Evolutionary conservation across 1,139 yeast genomes (phyloP).

Genomic region (Candida mesenterica): DNA sequence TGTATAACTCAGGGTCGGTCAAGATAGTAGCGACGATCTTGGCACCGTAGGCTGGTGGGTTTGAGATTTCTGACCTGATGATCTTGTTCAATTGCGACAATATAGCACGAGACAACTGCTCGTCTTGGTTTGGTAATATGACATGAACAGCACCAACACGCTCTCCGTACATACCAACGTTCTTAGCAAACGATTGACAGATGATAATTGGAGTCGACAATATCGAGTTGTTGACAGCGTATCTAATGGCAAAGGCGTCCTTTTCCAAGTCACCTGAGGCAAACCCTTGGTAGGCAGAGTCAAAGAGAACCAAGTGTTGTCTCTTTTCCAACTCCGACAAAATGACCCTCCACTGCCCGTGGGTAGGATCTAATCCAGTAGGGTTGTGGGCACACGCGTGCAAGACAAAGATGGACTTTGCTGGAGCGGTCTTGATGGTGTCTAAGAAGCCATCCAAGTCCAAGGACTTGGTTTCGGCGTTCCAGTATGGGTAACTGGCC

Average conservation of each 20-base stretch:
- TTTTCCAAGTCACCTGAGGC: slow-evolving; percentile 83
- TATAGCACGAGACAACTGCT: slow-evolving; percentile 47
- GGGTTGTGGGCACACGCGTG: slow-evolving; percentile 55
- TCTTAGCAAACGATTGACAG: slow-evolving; percentile 97
- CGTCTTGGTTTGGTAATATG: slow-evolving; percentile 47
- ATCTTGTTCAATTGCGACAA: slow-evolving; percentile 75
- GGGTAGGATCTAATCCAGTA: slow-evolving; percentile 50
- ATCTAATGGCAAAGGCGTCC: slow-evolving; percentile 86
- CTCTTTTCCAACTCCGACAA: slow-evolving; percentile 47
- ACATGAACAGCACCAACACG: slow-evolving; percentile 92
- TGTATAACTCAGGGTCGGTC: slow-evolving; percentile 58
- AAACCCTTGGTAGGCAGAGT: slow-evolving; percentile 58
- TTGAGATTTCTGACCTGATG: slow-evolving; percentile 83
- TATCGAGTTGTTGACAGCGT: slow-evolving; percentile 58
- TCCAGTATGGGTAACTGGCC: slow-evolving; percentile 76
- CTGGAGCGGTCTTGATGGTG: slow-evolving; percentile 69
- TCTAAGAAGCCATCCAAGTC: slow-evolving; percentile 67
- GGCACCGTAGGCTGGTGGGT: slow-evolving; percentile 96
- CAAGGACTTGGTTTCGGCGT: slow-evolving; percentile 56
- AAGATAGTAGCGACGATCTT: slow-evolving; percentile 82
- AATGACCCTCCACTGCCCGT: slow-evolving; percentile 40
- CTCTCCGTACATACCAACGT: slow-evolving; percentile 97
- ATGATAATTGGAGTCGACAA: slow-evolving; percentile 56
- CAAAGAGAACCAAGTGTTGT: slow-evolving; percentile 44
- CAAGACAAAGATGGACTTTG: slow-evolving; percentile 66